Evolutionary conservation across 192 early-diverging fungal species (phyloP).

Genomic region (Rhizophlyctis rosea): DNA sequence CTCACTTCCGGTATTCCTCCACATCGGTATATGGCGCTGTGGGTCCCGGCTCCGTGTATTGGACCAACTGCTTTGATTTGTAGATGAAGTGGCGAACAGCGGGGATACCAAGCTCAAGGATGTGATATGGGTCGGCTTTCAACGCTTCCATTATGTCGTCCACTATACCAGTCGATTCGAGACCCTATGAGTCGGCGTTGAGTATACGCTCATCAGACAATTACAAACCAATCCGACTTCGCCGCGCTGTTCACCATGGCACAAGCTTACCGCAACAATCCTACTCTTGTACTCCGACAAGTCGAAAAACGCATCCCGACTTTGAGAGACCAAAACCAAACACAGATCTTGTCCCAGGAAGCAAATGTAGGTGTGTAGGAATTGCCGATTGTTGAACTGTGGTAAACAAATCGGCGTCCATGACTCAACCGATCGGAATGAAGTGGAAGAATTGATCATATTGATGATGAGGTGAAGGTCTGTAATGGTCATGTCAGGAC

Average conservation of each 20-base stretch:
- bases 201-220: too few relatives aligned
- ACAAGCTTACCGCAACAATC: constrained; percentile 56
- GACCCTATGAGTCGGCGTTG: not conserved
- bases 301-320: constrained; percentile 81
- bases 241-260: not conserved
- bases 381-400: constrained; percentile 76
- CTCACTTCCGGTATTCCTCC: constrained; percentile 49
- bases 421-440: constrained; percentile 77
- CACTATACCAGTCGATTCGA: constrained; percentile 14
- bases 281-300: constrained; percentile 64
- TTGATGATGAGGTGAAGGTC: constrained; percentile 84
- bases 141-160: constrained; percentile 35
- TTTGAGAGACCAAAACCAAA: constrained; percentile 70
- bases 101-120: constrained; percentile 59
- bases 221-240: not conserved
- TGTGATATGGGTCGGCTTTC: constrained; percentile 25
- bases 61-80: constrained; percentile 57
- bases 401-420: constrained; percentile 97
- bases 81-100: constrained; percentile 71
- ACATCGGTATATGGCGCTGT: constrained; percentile 56
- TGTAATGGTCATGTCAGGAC: too few relatives aligned
- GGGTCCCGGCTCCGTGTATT: constrained; percentile 64
- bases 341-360: constrained; percentile 70
- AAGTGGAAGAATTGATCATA: constrained; percentile 68
- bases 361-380: constrained; percentile 83